phyloP scores from a whole-genome alignment of 768 basidiomycete genomes.

The Russula brevipes region DNA sequence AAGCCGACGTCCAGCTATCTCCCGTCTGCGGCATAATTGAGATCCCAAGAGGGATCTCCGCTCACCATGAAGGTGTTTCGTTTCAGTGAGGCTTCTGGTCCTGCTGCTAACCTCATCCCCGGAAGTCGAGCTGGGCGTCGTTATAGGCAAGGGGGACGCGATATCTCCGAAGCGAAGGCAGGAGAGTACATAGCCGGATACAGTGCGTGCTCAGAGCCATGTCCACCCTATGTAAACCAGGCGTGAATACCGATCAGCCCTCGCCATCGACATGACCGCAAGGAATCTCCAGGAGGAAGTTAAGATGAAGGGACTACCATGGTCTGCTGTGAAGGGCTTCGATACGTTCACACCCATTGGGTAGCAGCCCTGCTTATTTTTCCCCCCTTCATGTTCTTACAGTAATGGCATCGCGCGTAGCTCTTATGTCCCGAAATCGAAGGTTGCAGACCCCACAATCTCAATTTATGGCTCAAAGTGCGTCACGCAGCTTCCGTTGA shows the following conservation, averaged over 20 bases:
- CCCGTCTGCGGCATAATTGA: slow-evolving; percentile 68
- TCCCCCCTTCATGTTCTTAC: background rate
- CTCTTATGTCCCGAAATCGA: slow-evolving; percentile 72
- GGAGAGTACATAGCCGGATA: slow-evolving; percentile 86
- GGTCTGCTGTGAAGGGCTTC: slow-evolving; percentile 96
- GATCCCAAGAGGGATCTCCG: slow-evolving; percentile 75
- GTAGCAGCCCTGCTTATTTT: slow-evolving; percentile 37
- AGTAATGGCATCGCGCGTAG: slow-evolving; percentile 36
- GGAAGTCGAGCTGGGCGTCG: slow-evolving; percentile 91
- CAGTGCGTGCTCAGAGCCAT: slow-evolving; percentile 43
- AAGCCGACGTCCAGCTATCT: slow-evolving; percentile 94
- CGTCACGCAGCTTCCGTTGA: background rate
- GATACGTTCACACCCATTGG: slow-evolving; percentile 94
- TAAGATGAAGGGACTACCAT: slow-evolving; percentile 91
- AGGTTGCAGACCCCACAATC: slow-evolving; percentile 63
- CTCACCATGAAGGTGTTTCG: slow-evolving; percentile 82
- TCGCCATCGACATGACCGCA: slow-evolving; percentile 95
- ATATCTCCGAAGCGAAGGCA: slow-evolving; percentile 71
- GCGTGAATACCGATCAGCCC: slow-evolving; percentile 42
- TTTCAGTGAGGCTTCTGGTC: background rate
- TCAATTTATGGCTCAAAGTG: slow-evolving; percentile 74
- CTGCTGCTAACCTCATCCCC: background rate
- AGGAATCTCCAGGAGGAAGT: slow-evolving; percentile 92
- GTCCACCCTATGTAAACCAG: background rate
- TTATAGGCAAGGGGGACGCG: slow-evolving; percentile 86